phyloP scores from a whole-genome alignment of 2,329 filamentous ascomycete genomes.

The Ophiostoma angusticollis region DNA sequence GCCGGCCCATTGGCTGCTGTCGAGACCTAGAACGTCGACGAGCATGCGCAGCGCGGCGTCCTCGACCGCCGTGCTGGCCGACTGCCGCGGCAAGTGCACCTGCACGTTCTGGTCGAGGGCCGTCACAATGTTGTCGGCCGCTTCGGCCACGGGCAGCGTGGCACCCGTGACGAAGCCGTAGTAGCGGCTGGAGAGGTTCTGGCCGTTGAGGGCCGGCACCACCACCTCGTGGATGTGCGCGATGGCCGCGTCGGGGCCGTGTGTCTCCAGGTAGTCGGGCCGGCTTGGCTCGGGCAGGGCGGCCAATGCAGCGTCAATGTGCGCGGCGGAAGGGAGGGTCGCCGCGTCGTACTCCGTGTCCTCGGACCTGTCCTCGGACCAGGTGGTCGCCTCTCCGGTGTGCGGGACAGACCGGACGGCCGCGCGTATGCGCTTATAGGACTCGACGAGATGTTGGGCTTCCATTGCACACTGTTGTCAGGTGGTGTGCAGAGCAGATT shows the following conservation, averaged over 20 bases:
- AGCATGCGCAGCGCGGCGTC: conserved; percentile 58
- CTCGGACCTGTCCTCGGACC: too few relatives aligned
- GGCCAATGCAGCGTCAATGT: conserved; percentile 25
- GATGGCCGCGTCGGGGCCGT: conserved; percentile 22
- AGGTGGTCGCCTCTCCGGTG: too few relatives aligned
- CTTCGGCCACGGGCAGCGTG: conserved; percentile 61
- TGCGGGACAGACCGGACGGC: too few relatives aligned
- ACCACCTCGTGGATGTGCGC: conserved; percentile 33
- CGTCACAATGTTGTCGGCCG: conserved; percentile 75
- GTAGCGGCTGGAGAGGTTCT: conserved; percentile 55
- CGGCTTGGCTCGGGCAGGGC: conserved; percentile 25
- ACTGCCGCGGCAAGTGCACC: conserved; percentile 68
- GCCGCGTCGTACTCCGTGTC: too few relatives aligned
- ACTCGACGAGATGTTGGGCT: too few relatives aligned
- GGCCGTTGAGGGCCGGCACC: conserved; percentile 50
- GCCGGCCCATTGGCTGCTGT: conserved; percentile 44
- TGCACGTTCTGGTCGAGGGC: conserved; percentile 72
- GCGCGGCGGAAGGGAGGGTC: conserved; percentile 26
- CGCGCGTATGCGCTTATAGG: too few relatives aligned
- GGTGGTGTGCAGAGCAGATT: too few relatives aligned
- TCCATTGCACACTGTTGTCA: too few relatives aligned
- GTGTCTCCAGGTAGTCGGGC: conserved; percentile 21
- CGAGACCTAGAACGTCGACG: conserved; percentile 49
- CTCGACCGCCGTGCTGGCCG: conserved; percentile 64
- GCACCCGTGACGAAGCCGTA: conserved; percentile 87